Base-by-base conservation (phyloP, 164 flowering plant genomes). In the Protea cynaroides region DNA sequence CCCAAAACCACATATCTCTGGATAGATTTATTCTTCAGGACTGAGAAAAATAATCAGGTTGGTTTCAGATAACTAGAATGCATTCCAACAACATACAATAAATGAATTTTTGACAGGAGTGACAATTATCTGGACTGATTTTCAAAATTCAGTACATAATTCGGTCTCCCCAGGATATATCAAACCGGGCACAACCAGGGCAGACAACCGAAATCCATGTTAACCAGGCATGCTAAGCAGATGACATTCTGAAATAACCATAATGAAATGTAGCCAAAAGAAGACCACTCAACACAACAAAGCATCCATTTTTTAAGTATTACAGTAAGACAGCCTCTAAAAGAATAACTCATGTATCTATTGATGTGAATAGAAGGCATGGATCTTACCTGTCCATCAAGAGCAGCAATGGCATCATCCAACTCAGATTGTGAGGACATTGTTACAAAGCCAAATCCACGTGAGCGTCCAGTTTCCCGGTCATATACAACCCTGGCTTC, bases 371-470 rank as follows among this genome's bases (percentile, higher is more conserved):
- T 4, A 51, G 10, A 38, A 47, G 21, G 52, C 17, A 54, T 44
- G 52, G 15, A 58, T 58, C 34, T 65, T 76, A 91, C 98, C 96
- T 86, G 85, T 73, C 97, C 96, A 78, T 94, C 96, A 25, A 91
- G 92, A 59, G 92, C 94, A 56, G 83, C 82, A 71, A 94, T 82
- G 49, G 96, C 99, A 75, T 89, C 95, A 67, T 88, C 78, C 75
- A 88, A 59, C 69, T 89, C 97, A 17, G 81, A 51, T 63, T 85
- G 83, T 25, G 75, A 59, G 23, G 95, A 68, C 90, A 91, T 82
- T 4, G 83, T 79, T 13, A 84, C 88, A 71, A 86, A 86, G 58
- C 88, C 90, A 72, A 83, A 86, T 25, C 90, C 90, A 60, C 86
- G 84, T 62, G 90, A 86, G 1, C 86, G 84, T 18, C 84, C 83